phyloP scores from a whole-genome alignment of 768 basidiomycete genomes.

The Dendrothele bispora region DNA sequence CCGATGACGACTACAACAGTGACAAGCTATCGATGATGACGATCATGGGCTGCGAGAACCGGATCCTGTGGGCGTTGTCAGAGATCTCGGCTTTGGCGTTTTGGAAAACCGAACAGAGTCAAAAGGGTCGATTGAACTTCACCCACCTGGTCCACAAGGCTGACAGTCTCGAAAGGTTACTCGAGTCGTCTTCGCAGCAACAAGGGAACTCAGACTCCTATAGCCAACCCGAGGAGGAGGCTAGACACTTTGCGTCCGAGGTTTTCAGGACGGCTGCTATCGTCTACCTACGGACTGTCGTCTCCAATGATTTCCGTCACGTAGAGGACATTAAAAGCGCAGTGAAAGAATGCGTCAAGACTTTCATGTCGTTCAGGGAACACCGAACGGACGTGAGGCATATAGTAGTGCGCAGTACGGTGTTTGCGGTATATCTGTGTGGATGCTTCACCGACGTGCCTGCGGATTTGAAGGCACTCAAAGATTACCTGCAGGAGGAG shows the following conservation, averaged over 20 bases:
- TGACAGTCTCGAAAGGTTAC: conserved; percentile 44
- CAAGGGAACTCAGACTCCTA: conserved; percentile 8
- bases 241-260: conserved; percentile 47
- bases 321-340: conserved; percentile 60
- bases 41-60: conserved; percentile 85
- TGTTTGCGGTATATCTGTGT: conserved; percentile 74
- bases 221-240: too few species aligned
- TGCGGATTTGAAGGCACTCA: conserved; percentile 41
- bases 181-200: conserved; percentile 19
- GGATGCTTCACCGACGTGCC: conserved; percentile 64
- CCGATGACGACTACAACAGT: conserved; percentile 18
- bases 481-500: conserved; percentile 48
- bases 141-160: conserved; percentile 59
- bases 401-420: conserved; percentile 72
- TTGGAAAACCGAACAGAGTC: conserved; percentile 57
- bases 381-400: conserved; percentile 37
- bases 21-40: conserved; percentile 69
- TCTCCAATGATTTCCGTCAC: conserved; percentile 70
- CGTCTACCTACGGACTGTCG: conserved; percentile 74
- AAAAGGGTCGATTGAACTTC: conserved; percentile 51
- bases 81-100: conserved; percentile 63
- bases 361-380: conserved; percentile 45
- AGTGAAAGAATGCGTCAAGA: conserved; percentile 56
- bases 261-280: conserved; percentile 75
- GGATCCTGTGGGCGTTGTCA: conserved; percentile 75